Evolutionary conservation across 768 basidiomycete genomes (phyloP), one percentile per base, ranked within the genome.

Genomic region (Mrakia blollopis): DNA sequence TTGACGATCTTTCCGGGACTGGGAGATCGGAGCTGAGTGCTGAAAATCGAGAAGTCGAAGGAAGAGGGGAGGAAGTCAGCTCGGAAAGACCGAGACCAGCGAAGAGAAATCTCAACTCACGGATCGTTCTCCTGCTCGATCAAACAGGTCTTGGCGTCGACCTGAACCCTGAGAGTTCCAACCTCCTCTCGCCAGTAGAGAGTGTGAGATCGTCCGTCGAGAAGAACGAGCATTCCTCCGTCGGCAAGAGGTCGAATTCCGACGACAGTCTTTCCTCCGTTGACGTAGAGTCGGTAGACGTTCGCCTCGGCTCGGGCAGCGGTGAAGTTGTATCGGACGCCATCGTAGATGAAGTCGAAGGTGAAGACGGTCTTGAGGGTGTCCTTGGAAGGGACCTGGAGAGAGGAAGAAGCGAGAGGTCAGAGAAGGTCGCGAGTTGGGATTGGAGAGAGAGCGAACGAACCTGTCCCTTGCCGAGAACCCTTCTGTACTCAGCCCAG

Each of bases 91-190:
- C 3, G 30, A 9, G 47, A 16, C 16, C 16, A 50, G 18, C 1
- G 18, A 9, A 14, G 47, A 50, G 47, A 14, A 18, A 18, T 9
- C 16, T 50, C 47, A 14, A 74, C 73, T 37, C 39, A 74, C 23
- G 97, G 97, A 81, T 99, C 97, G 81, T 98, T 98, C 87, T 99
- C 97, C 85, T 98, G 95, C 84, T 98, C 97, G 80, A 99, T 94
- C 85, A 98, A 87, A 83, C 95, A 97, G 23, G 97, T 99, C 87
- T 98, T 96, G 73, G 94, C 88, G 85, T 99, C 96, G 78, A 99
- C 77, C 60, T 91, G 90, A 82, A 98, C 83, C 80, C 92, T 86
- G 80, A 94, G 86, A 13, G 93, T 92, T 74, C 94, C 97, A 73
- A 98, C 97, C 86, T 99, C 97, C 84, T 98, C 97, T 74, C 93